Conservation (phyloP, 73 alveolate genomes). For the Stentor coeruleus region DNA sequence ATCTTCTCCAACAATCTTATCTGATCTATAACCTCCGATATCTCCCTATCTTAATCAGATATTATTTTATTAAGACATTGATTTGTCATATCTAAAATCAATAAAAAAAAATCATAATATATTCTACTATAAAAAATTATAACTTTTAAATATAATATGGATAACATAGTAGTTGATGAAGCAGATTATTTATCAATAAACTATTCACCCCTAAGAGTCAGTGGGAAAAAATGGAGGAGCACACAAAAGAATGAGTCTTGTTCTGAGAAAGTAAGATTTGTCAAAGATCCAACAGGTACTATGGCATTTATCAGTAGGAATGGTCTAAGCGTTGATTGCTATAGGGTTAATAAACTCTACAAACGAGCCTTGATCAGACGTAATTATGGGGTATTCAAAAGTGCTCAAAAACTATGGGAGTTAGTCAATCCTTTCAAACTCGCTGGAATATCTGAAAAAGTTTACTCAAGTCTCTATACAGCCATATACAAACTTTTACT, state of each 20-base stretch:
- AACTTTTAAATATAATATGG: too few relatives aligned
- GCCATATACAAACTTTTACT: background rate
- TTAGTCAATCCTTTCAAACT: background rate
- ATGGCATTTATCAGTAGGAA: background rate
- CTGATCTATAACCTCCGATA: too few relatives aligned
- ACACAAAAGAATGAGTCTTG: background rate
- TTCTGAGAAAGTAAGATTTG: background rate
- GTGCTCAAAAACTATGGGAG: background rate
- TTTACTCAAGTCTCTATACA: background rate
- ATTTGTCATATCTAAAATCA: too few relatives aligned
- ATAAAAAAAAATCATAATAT: too few relatives aligned
- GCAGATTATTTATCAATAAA: background rate
- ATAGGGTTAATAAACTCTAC: background rate
- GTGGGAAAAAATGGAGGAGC: background rate
- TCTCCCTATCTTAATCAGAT: too few relatives aligned
- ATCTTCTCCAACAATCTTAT: too few relatives aligned
- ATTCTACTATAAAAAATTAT: too few relatives aligned
- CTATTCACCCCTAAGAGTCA: background rate
- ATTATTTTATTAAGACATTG: too few relatives aligned
- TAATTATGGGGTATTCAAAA: background rate
- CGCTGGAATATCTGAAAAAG: conserved; percentile 18
- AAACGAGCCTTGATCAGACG: conserved; percentile 9
- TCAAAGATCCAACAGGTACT: background rate
- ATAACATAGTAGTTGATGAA: background rate
- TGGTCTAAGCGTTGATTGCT: background rate